Evolutionary conservation across 176 grass and related monocot species (phyloP), one percentile per base, ranked within the genome.

Genomic region (Tillandsia fasciculata): DNA sequence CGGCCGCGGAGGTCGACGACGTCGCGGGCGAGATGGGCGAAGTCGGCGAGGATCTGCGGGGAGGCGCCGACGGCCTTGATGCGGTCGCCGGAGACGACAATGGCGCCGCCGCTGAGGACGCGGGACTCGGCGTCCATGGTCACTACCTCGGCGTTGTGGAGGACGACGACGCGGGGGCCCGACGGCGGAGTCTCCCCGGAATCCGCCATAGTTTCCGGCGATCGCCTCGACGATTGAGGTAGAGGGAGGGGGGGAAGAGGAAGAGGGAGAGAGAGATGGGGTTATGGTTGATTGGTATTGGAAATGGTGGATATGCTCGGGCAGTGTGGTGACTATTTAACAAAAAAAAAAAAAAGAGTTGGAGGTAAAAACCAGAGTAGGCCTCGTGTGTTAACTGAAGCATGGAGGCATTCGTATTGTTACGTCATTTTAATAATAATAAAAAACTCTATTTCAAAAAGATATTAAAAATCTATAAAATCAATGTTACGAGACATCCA

Each of bases 111-210:
- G 0, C 50, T 71, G 74, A 86, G 53, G 85, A 91, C 92, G 63
- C 71, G 76, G 27, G 66, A 72, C 23, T 49, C 56, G 48, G 68
- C 66, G 78, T 96, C 85, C 85, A 96, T 91, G 51, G 83, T 88
- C 28, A 96, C 78, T 26, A 96, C 52, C 2, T 80, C 57, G 27
- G 78, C 83, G 69, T 84, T 86, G 80, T 88, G 86, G 33, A 96
- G 76, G 47, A 88, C 13, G 4, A 74, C 49, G 11, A 67, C 49
- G n/a, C 54, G 54, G 12, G 54, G 20, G 9, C 5, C 15, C 54
- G 54, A 8, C 54, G 4, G 15, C 15, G 6, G 54, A 59, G 4
- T 59, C 4, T 4, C 7, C 14, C 7, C 9, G 7, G 14, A 8
- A 18, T 59, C n/a, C 54, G 54, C 54, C 54, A 59, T 59, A 8